Evolutionary conservation across 371 early-diverging fungal species (phyloP).

Genomic region (Mucor irregularis): DNA sequence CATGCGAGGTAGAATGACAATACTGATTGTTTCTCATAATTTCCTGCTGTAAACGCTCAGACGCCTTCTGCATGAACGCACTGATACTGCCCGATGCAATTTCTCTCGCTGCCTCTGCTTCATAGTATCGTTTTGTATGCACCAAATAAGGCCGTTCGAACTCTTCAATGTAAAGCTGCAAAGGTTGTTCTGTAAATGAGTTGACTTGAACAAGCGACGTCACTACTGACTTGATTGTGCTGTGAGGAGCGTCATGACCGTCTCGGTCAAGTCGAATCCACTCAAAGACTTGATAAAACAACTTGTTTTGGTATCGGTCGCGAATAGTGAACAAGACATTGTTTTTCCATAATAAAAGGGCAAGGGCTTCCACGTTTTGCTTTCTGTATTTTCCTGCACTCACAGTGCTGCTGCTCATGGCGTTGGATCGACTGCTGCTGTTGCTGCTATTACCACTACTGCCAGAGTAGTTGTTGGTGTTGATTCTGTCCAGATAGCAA

Average conservation of each 20-base stretch:
- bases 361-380: constrained; percentile 72
- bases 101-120: constrained; percentile 64
- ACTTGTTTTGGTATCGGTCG: constrained; percentile 59
- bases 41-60: constrained; percentile 61
- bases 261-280: constrained; percentile 71
- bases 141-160: constrained; percentile 78
- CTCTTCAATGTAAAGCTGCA: constrained; percentile 76
- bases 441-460: constrained; percentile 33
- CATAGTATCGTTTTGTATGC: constrained; percentile 73
- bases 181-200: constrained; percentile 67
- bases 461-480: constrained; percentile 31
- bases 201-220: constrained; percentile 70
- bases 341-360: constrained; percentile 74
- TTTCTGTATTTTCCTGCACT: constrained; percentile 53
- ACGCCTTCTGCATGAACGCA: constrained; percentile 67
- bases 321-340: constrained; percentile 67
- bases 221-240: constrained; percentile 58
- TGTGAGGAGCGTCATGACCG: constrained; percentile 60
- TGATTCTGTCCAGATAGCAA: constrained; percentile 73
- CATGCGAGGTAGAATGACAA: constrained; percentile 70
- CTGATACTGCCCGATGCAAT: constrained; percentile 64
- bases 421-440: constrained; percentile 33
- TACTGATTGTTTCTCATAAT: constrained; percentile 54
- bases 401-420: too few relatives aligned
- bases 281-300: constrained; percentile 73